Evolutionary conservation across 2,329 filamentous ascomycete genomes (phyloP), one percentile per base, ranked within the genome.

Genomic region (Aspergillus ruber): DNA sequence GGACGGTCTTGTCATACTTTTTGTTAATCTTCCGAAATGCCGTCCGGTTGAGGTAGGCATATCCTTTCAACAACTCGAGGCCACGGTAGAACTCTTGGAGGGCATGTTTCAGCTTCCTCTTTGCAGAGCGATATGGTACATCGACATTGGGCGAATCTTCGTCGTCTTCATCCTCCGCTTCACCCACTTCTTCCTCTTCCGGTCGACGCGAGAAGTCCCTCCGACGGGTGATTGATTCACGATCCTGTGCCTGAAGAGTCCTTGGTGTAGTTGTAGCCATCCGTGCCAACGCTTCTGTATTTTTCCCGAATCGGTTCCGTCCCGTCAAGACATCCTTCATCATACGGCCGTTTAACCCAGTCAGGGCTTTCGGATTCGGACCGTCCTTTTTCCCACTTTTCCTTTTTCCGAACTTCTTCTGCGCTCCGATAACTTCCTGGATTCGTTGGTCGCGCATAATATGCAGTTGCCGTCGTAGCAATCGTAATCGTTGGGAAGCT

Each of bases 11-110:
- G 75, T 97, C 90, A 65, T 94, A 97, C 69, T 98, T 98, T 68
- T 98, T 98, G 71, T 95, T 96, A 63, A 98, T 89, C 68, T 98
- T 98, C 27, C 90, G 84, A 62, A 97, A 97, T 0, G 90, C 93
- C 0, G 89, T 95, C 43, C 89, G 81, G 66, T 98, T 98, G 12
- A 96, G 76, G 18, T 95, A 73, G 1, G 90, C 85, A 60, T 95
- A 98, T 0, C 88, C 87, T 70, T 96, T 97, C 50, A 98, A 77
- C 41, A 97, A 74, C 64, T 98, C 93, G 12, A 98, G 76, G 0
- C 88, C 86, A 17, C 91, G 85, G 65, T 98, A 97, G 65, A 90
- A 95, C 65, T 97, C 93, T 60, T 95, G 87, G 43, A 97, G 69
- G 0, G 93, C 93, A 42, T 88, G 73, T 68, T 97, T 97, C 47